Conservation (phyloP, 257 asterid species). For the Solanum clarkiae region DNA sequence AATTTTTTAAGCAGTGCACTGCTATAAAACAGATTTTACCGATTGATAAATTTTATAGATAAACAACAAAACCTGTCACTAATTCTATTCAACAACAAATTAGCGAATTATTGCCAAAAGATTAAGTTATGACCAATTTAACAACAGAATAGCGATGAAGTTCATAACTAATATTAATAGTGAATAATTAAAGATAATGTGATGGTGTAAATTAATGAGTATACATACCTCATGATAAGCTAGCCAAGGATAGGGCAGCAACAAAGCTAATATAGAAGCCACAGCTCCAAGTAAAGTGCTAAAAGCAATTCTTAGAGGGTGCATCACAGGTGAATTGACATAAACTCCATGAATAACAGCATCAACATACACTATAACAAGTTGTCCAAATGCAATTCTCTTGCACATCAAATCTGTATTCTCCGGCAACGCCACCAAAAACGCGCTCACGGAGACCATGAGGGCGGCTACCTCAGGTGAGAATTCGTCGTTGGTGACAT, state of each 20-base stretch:
- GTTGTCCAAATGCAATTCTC: conserved; percentile 64
- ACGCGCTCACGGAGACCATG: conserved; percentile 21
- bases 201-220: too few relatives aligned
- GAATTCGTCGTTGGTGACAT: conserved; percentile 1
- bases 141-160: not conserved
- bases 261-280: conserved; percentile 40
- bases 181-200: not conserved
- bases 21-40: not conserved
- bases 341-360: conserved; percentile 19
- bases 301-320: conserved; percentile 40
- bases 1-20: not conserved
- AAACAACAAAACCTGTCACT: not conserved
- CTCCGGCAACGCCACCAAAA: conserved; percentile 43
- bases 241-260: conserved; percentile 44
- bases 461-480: conserved; percentile 17
- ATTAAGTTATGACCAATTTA: not conserved
- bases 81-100: not conserved
- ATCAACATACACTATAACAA: conserved; percentile 38
- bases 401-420: conserved; percentile 33
- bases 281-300: conserved; percentile 44
- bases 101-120: not conserved
- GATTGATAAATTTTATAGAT: not conserved
- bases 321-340: conserved; percentile 7
- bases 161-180: not conserved
- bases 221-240: conserved; percentile 34